Conservation (phyloP, 139 green algal genomes). For the Coelastrella sp. region DNA sequence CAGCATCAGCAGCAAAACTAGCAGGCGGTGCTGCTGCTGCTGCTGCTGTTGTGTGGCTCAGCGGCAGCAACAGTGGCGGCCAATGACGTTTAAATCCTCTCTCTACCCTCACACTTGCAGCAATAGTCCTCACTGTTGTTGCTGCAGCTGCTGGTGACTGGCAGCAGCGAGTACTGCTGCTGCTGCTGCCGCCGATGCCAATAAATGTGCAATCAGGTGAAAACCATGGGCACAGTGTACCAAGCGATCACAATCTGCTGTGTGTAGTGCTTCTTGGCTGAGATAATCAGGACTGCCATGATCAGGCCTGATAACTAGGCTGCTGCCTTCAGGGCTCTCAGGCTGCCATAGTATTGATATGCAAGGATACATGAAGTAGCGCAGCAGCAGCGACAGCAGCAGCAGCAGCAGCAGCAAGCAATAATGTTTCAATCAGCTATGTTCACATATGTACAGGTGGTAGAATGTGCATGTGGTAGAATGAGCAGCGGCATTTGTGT, state of each 20-base stretch:
- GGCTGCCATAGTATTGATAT: conserved; percentile 71
- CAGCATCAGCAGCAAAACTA: not conserved
- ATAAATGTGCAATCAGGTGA: conserved; percentile 48
- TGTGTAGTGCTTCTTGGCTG: conserved; percentile 91
- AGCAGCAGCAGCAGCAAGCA: not conserved
- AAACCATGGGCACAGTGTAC: conserved; percentile 89
- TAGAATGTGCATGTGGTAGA: too few species aligned
- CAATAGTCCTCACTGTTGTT: not conserved
- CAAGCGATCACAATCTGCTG: conserved; percentile 78
- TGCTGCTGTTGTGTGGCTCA: not conserved
- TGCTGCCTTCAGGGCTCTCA: conserved; percentile 58
- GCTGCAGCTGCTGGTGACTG: not conserved
- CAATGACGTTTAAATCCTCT: too few species aligned
- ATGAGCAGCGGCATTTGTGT: too few species aligned
- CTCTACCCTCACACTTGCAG: not conserved
- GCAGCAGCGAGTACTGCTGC: conserved; percentile 5
- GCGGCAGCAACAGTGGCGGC: not conserved
- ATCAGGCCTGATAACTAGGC: conserved; percentile 44
- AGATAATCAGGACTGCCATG: conserved; percentile 83
- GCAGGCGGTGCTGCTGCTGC: not conserved
- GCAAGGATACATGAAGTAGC: conserved; percentile 7
- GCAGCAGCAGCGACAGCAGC: conserved; percentile 45
- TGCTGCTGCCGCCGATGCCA: conserved; percentile 13
- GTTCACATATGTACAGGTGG: not conserved
- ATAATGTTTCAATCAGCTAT: not conserved